Percentiles rank a stretch among this genome's conserved stretches.
These are phyloP conservation scores for Beauveria sp. DNA, from an alignment of 2,329 filamentous ascomycete species.

Conservation along the genomic window DNA sequence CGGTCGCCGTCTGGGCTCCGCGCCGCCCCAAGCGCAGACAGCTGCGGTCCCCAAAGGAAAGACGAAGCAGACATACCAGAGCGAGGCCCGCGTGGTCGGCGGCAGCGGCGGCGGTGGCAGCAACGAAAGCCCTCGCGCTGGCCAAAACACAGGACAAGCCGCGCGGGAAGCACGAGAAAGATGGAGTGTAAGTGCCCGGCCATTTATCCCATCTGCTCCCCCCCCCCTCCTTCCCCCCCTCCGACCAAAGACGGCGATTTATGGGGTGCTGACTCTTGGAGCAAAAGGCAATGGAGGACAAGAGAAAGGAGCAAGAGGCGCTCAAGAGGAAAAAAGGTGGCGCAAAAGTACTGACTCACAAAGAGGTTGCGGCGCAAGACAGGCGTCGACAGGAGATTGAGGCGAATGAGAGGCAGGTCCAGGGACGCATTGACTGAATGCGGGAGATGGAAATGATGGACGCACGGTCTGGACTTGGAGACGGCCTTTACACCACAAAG, in stretches of 20 bases:
- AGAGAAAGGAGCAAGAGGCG: background rate
- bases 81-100: conserved; percentile 57
- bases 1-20: conserved; percentile 62
- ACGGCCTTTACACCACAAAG: too few species aligned
- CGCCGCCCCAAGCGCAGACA: conserved; percentile 32
- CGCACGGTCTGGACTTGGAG: background rate
- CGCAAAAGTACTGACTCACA: background rate
- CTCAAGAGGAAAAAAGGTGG: background rate
- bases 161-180: background rate
- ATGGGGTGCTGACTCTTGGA: background rate
- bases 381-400: background rate
- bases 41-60: conserved; percentile 44
- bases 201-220: background rate
- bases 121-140: background rate
- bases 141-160: background rate
- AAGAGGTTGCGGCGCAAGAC: background rate
- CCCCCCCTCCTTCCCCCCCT: too few species aligned
- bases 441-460: background rate
- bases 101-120: conserved; percentile 23
- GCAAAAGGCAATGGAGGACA: background rate
- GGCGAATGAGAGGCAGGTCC: background rate
- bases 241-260: too few species aligned
- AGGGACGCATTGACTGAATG: background rate
- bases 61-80: conserved; percentile 26
- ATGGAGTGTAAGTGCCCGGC: background rate